Evolutionary conservation across 441 rosid species (phyloP), one percentile per base, ranked within the genome.

Genomic region (Gossypium laxum): DNA sequence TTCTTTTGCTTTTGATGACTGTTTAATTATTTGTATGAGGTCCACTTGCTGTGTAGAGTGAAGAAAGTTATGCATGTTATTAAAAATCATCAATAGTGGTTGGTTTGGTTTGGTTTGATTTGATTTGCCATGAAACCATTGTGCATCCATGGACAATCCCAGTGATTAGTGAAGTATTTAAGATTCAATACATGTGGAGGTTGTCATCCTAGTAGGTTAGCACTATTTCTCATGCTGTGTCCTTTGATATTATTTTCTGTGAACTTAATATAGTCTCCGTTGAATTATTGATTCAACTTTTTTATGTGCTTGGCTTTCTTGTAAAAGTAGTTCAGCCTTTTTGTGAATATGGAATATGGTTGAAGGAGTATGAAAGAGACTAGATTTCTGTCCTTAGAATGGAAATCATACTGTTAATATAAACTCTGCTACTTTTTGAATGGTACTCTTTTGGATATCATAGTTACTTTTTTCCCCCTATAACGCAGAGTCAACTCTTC

Each of bases 401-500:
- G 34, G 21, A 41, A 8, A 17, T 34, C 6, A 14, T 61, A 15
- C 24, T 64, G 62, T 8, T 8, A 38, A 38, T 38, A 38, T 38
- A 62, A 54, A 54, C 3, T 68, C 54, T 22, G 62, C n/a, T 65
- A 12, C 45, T 62, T 56, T 73, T 73, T 15, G 18, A 17, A 51
- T 48, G 17, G 34, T 60, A 60, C 43, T 75, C 43, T 66, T 28
- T 6, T 65, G 47, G 45, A 38, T 38, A 38, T 38, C 45, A 38
- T 8, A 38, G 45, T 62, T 69, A 11, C 73, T 55, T 75, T 73
- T 38, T 38, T 7, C 7, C 43, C 45, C 45, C 62, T 74, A 75
- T 32, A 77, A 62, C 77, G 32, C 72, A 95, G 99, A 72, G 93
- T 74, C 99, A 95, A 87, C 91, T 95, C 62, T 95, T 92, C 81